Base-by-base conservation (phyloP, 805 yeast genomes). In the Wickerhamiella lipophila region DNA sequence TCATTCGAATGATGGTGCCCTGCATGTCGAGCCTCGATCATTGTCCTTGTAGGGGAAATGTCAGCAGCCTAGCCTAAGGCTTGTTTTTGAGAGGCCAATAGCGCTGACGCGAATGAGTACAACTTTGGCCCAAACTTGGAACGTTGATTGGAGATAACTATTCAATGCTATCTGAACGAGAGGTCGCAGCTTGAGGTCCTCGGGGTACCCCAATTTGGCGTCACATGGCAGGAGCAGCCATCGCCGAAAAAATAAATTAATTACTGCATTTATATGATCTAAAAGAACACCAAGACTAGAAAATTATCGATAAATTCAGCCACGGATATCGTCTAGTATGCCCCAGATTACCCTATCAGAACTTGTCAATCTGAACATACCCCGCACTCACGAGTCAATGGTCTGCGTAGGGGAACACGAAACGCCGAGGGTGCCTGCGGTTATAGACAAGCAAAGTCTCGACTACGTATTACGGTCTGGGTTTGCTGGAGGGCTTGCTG, bases 401-500 rank as follows among this genome's bases (percentile, higher is more conserved):
- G 29, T 22, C 9, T 22, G 30, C 13, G 30, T 23, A 23, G 25
- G 6, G 21, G 43, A 42, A 12, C 25, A 26, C 6, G 35, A 21
- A 29, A 26, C 27, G 15, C 22, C 16, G 9, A 13, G 5, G 3
- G 15, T 13, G 6, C 16, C 34, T 13, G n/a, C 36, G 51, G 22
- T 34, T 13, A 75, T 77, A 23, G 81, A 83, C 59, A 85, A 81
- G 56, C 81, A 76, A 47, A 78, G 86, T 3, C 54, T 80, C 25
- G 89, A 83, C 51, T 92, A 89, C 64, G 78, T 92, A 15, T 52
- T 85, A 32, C 73, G 86, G 53, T 81, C 94, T 18, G 98, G 95
- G 0, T 55, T 87, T 0, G 94, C 98, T 0, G 98, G 98, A 16
- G 98, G 98, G 2, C 57, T 84, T 2, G 96, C 97, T 0, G 98